Percentiles rank a stretch among this genome's conserved stretches.
phyloP scores from a whole-genome alignment of 2,329 filamentous ascomycete species.

The Onygenales sp. region DNA sequence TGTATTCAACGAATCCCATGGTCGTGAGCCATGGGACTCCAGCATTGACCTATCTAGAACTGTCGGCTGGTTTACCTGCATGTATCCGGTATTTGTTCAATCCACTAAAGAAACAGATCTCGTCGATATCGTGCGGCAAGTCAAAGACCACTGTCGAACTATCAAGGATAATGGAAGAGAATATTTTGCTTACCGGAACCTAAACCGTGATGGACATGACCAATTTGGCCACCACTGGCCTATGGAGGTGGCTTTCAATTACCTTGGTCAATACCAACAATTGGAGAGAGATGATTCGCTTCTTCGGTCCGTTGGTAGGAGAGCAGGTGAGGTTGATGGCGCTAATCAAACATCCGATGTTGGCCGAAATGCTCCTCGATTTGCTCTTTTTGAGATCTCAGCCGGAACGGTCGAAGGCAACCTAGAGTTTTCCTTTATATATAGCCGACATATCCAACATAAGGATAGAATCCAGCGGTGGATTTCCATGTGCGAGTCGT shows the following conservation, averaged over 20 bases:
- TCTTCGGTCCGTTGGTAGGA: conserved; percentile 32
- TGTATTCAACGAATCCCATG: conserved; percentile 42
- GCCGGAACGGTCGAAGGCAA: conserved; percentile 39
- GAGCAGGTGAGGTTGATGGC: conserved; percentile 33
- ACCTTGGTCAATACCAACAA: conserved; percentile 32
- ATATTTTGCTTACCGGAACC: conserved; percentile 26
- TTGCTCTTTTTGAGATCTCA: conserved; percentile 44
- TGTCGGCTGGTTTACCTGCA: conserved; percentile 43
- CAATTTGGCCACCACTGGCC: conserved; percentile 29
- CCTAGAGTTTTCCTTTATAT: conserved; percentile 42
- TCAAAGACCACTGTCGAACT: conserved; percentile 30
- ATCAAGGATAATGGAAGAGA: conserved; percentile 31
- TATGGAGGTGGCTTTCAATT: conserved; percentile 36
- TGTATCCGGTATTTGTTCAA: conserved; percentile 35
- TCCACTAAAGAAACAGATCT: conserved; percentile 18
- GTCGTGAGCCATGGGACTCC: conserved; percentile 37
- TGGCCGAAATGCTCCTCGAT: conserved; percentile 35
- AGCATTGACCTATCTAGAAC: conserved; percentile 41
- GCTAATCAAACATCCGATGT: conserved; percentile 37
- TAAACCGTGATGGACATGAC: conserved; percentile 21
- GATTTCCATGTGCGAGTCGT: conserved; percentile 31
- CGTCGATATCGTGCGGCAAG: conserved; percentile 23
- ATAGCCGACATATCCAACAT: conserved; percentile 40
- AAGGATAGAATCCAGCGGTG: conserved; percentile 35
- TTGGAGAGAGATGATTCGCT: conserved; percentile 37